phyloP scores from a whole-genome alignment of 495 filamentous ascomycete species.

The Penicillium ucsense region DNA sequence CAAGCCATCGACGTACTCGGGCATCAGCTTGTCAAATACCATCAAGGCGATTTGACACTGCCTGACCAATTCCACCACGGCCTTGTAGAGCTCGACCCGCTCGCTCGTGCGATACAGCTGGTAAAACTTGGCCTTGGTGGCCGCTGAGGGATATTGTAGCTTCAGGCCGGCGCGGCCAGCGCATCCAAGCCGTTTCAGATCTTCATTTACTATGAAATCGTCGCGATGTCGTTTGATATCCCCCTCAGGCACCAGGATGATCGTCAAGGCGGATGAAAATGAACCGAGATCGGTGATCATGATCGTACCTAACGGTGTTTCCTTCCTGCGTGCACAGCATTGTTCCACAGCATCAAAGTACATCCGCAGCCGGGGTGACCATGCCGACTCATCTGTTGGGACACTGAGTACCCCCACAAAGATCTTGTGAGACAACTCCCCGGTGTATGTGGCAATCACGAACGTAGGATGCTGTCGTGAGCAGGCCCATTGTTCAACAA shows the following conservation, averaged over 20 bases:
- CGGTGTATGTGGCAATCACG: constrained; percentile 89
- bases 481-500: constrained; percentile 98
- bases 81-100: constrained; percentile 59
- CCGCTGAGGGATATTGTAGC: constrained; percentile 60
- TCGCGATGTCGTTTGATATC: constrained; percentile 72
- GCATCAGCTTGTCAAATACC: constrained; percentile 75
- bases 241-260: constrained; percentile 80
- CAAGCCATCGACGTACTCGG: constrained; percentile 86
- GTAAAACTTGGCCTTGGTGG: constrained; percentile 83
- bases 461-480: constrained; percentile 84
- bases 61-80: constrained; percentile 85
- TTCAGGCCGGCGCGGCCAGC: constrained; percentile 81
- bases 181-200: constrained; percentile 87
- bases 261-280: constrained; percentile 81
- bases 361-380: constrained; percentile 67
- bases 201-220: constrained; percentile 88
- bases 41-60: constrained; percentile 83
- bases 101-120: constrained; percentile 84
- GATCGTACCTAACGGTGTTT: constrained; percentile 72
- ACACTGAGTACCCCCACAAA: constrained; percentile 75
- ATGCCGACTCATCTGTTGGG: constrained; percentile 67
- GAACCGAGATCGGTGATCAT: constrained; percentile 90
- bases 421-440: constrained; percentile 68
- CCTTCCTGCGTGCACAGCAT: constrained; percentile 70
- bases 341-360: constrained; percentile 83